Base-by-base conservation (phyloP, 306 rosid genomes). In the Sophora flavescens region DNA sequence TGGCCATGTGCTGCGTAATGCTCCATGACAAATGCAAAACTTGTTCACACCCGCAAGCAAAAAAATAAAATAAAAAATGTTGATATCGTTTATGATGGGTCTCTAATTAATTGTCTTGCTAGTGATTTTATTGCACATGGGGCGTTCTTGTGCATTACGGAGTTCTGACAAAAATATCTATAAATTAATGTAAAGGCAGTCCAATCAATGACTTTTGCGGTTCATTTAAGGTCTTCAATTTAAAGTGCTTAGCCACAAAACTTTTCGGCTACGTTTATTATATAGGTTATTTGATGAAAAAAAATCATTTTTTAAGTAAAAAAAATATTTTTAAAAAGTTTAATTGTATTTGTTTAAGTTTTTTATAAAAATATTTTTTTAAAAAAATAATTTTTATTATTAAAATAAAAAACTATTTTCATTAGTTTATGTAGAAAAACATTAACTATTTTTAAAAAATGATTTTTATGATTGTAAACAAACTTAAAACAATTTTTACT, bases 41-140 rank as follows among this genome's bases (percentile, higher is more conserved):
- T 22, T 48, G 71, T 16, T 62, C 8, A 62, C 52, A 11, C 30
- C 35, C 41, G 4, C 22, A n/a, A 17, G 4, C 14, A 30, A n/a
- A n/a, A n/a, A n/a, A 58, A 26, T 8, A 54, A 41, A n/a, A 59
- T 0, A 15, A 28, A 17, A 41, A 22, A 41, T 14, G 41, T 38
- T 35, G 8, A n/a, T 6, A 47, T 66, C 12, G 68, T 22, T 59
- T 75, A 42, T 17, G 16, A 57, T 5, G 58, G 32, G 12, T 42
- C 68, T 28, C 22, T 22, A 22, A 22, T 69, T 76, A 41, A 44
- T 63, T 62, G 57, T 72, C 63, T 60, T 5, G 61, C 5, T 65
- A 15, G 36, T 66, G 32, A 66, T 67, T 74, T 39, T 56, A 58
- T 58, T 47, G 76, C 65, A 74, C 70, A 65, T 35, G 44, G 84